phyloP scores from a whole-genome alignment of 805 yeast species.

The Metschnikowia rubicola region DNA sequence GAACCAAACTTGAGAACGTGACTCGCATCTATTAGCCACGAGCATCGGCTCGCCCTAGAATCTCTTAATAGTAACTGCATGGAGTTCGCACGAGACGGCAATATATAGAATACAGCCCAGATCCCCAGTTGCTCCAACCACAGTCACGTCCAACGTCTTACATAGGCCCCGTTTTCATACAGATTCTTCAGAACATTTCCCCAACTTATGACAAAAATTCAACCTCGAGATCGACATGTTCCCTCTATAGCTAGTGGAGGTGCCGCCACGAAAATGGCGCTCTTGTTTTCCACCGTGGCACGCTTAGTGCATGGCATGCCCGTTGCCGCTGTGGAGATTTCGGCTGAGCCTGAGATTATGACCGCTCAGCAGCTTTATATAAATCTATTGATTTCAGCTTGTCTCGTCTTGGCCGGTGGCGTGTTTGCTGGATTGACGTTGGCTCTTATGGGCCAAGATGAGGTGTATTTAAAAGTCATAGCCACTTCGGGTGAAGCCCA shows the following conservation, averaged over 20 bases:
- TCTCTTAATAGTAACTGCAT: too few relatives aligned
- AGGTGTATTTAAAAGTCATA: slow-evolving; percentile 86
- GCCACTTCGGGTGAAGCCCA: slow-evolving; percentile 74
- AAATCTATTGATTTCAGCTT: slow-evolving; percentile 51
- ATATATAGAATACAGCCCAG: too few relatives aligned
- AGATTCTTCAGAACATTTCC: not conserved
- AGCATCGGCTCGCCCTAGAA: too few relatives aligned
- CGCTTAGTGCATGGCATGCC: slow-evolving; percentile 37
- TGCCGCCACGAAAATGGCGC: slow-evolving; percentile 27
- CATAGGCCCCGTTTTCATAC: too few relatives aligned
- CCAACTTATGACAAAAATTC: slow-evolving; percentile 16
- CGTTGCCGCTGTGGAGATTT: slow-evolving; percentile 14
- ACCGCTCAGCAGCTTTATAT: slow-evolving; percentile 42
- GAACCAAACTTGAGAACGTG: too few relatives aligned
- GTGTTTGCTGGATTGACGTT: slow-evolving; percentile 93
- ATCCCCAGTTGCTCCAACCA: too few relatives aligned
- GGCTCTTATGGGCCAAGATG: slow-evolving; percentile 98
- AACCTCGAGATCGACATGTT: slow-evolving; percentile 31
- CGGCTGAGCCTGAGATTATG: slow-evolving; percentile 20
- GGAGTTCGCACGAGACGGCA: too few relatives aligned
- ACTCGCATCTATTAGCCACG: too few relatives aligned
- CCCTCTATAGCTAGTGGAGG: slow-evolving; percentile 21
- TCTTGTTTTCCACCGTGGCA: slow-evolving; percentile 31
- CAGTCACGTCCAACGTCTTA: too few relatives aligned
- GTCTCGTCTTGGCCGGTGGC: slow-evolving; percentile 74